Conservation (phyloP, 768 basidiomycete species). For the Rossbeevera mucosa region DNA sequence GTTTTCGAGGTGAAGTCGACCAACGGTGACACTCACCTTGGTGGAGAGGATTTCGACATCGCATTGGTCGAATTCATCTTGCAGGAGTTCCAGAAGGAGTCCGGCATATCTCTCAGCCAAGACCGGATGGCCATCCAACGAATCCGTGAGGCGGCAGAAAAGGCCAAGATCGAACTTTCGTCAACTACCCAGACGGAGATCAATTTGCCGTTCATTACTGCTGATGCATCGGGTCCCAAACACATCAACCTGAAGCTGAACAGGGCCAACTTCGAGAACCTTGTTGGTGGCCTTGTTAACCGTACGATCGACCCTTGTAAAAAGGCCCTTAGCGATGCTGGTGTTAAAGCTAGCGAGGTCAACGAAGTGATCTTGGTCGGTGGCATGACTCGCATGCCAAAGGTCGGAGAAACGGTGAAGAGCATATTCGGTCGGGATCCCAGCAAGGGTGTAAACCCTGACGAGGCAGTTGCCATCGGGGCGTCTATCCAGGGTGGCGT, state of each 20-base stretch:
- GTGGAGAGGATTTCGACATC: constrained; percentile 96
- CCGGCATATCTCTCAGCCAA: constrained; percentile 70
- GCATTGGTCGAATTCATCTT: constrained; percentile 82
- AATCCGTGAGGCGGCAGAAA: constrained; percentile 98
- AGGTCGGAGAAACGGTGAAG: constrained; percentile 85
- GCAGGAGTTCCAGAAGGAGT: constrained; percentile 91
- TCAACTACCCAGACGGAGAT: constrained; percentile 94
- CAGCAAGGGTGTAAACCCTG: constrained; percentile 98
- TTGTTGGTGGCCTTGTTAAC: constrained; percentile 78
- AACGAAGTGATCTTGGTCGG: constrained; percentile 98
- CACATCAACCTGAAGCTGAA: constrained; percentile 92
- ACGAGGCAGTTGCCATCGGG: constrained; percentile 98
- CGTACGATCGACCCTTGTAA: constrained; percentile 95
- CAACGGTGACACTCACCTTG: constrained; percentile 98
- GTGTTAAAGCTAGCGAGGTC: constrained; percentile 88
- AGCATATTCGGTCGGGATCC: constrained; percentile 92
- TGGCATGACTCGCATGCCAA: constrained; percentile 98
- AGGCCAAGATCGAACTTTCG: constrained; percentile 98
- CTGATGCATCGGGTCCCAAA: constrained; percentile 90
- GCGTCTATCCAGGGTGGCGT: constrained; percentile 99
- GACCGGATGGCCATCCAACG: constrained; percentile 98
- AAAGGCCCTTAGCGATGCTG: constrained; percentile 93
- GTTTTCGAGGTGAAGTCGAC: constrained; percentile 99
- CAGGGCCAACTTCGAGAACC: constrained; percentile 84
- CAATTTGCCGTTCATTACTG: constrained; percentile 97